Evolutionary conservation across 2,329 filamentous ascomycete genomes (phyloP), one percentile per base, ranked within the genome.

Genomic region (Neospermospora avenae): DNA sequence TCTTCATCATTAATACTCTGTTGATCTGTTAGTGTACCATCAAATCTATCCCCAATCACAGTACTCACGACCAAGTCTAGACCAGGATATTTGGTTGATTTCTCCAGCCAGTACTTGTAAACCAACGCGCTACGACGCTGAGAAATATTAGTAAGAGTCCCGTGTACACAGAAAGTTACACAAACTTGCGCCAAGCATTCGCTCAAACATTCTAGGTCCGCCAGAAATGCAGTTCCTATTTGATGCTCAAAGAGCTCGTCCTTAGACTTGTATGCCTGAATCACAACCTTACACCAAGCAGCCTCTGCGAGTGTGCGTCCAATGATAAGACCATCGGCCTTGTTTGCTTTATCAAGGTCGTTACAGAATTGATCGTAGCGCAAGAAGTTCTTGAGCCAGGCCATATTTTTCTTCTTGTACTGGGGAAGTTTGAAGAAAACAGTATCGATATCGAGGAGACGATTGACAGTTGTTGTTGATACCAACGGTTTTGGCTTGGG

Each of bases 261-360:
- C 28, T 34, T 49, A 28, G 5, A 20, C n/a, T 35, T 49, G 46
- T 49, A 49, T 4, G 25, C 46, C 16, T 31, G 46, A 10, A 49
- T 28, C 13, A 56, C 42, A 3, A 56, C 28, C 34, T 39, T 48
- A 31, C 42, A 56, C 42, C 54, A 56, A 28, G 54, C 54, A 25
- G 31, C 41, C 7, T 56, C 42, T 18, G 45, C n/a, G 14, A 56
- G 28, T 28, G 28, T 46, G 16, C 42, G 42, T 3, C 54, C 54
- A 10, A 56, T 46, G 22, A 56, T 16, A 11, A 56, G 25, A 24
- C 18, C 31, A 8, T 56, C 34, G 1, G 5, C 42, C 54, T 48
- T 37, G 22, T 56, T 49, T 14, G 31, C 31, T 25, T 31, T 8
- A 31, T 57, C 34, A 25, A 57, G 11, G 13, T 41, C 22, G 7